Conservation (phyloP, 805 yeast species). For the Wickerhamiella australiensis region DNA sequence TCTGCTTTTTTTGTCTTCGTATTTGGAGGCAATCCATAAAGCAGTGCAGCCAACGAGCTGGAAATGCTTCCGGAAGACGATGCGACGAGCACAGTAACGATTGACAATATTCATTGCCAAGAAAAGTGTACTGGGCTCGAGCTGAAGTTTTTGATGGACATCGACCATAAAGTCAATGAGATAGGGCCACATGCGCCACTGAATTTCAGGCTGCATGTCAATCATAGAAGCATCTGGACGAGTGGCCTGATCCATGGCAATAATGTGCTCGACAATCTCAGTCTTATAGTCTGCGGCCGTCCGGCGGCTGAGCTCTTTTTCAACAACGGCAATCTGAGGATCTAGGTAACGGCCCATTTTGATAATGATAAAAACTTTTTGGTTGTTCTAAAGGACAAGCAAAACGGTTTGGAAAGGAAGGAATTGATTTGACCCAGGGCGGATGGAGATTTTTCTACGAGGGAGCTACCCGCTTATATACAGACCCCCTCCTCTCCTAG, state of each 20-base stretch:
- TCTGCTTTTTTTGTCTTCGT: conserved; percentile 59
- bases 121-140: conserved; percentile 56
- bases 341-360: conserved; percentile 10
- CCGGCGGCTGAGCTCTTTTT: conserved; percentile 19
- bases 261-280: conserved; percentile 29
- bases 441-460: not conserved
- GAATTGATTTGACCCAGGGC: conserved; percentile 2
- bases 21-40: conserved; percentile 77
- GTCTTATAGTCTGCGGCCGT: conserved; percentile 29
- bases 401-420: not conserved
- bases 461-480: conserved; percentile 9
- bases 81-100: conserved; percentile 76
- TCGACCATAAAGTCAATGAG: conserved; percentile 68
- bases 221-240: conserved; percentile 52
- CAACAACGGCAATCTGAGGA: conserved; percentile 13
- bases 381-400: not conserved
- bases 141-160: conserved; percentile 44
- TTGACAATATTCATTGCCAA: conserved; percentile 65
- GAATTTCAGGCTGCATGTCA: conserved; percentile 75
- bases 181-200: conserved; percentile 54
- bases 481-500: conserved; percentile 7
- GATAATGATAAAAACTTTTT: not conserved
- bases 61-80: conserved; percentile 71
- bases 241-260: conserved; percentile 26
- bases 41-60: conserved; percentile 87